These are phyloP conservation scores for Wakefieldia striispora DNA, from an alignment of 768 basidiomycete species.

Conservation along the genomic window DNA sequence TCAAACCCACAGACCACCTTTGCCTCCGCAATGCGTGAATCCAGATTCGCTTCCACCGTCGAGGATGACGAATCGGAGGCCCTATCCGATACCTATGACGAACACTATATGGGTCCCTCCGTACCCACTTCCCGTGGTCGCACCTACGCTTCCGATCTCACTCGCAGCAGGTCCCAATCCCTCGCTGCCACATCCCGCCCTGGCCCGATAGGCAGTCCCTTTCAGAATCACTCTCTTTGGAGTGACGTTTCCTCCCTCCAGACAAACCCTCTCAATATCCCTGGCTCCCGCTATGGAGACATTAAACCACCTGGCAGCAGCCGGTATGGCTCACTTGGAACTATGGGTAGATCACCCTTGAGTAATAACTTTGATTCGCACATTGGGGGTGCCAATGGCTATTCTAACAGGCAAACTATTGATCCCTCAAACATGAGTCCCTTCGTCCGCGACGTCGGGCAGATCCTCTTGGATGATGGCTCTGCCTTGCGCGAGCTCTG, in stretches of 20 bases:
- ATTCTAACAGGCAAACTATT: constrained; percentile 39
- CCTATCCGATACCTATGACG: constrained; percentile 62
- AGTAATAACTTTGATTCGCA: constrained; percentile 51
- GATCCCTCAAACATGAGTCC: constrained; percentile 81
- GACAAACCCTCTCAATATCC: constrained; percentile 58
- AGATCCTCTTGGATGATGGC: constrained; percentile 73
- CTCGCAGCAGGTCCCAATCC: constrained; percentile 75
- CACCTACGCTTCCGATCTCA: constrained; percentile 59
- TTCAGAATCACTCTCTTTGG: constrained; percentile 47
- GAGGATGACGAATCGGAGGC: constrained; percentile 79
- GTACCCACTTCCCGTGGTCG: constrained; percentile 48
- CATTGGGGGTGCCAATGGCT: constrained; percentile 46
- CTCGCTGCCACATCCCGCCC: constrained; percentile 59
- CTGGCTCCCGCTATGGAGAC: constrained; percentile 53
- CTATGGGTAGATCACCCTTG: constrained; percentile 53
- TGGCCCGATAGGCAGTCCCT: constrained; percentile 50
- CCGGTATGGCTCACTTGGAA: constrained; percentile 64
- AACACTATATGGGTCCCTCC: constrained; percentile 47
- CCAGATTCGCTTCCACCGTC: constrained; percentile 70
- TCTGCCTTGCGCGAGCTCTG: constrained; percentile 72
- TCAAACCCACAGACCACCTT: constrained; percentile 58
- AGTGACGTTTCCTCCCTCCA: constrained; percentile 48
- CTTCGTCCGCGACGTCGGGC: constrained; percentile 79
- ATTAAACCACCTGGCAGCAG: constrained; percentile 59
- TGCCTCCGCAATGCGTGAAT: constrained; percentile 62